Conservation (phyloP, 148 eudicot genomes). For the Vaccinium darrowii region DNA sequence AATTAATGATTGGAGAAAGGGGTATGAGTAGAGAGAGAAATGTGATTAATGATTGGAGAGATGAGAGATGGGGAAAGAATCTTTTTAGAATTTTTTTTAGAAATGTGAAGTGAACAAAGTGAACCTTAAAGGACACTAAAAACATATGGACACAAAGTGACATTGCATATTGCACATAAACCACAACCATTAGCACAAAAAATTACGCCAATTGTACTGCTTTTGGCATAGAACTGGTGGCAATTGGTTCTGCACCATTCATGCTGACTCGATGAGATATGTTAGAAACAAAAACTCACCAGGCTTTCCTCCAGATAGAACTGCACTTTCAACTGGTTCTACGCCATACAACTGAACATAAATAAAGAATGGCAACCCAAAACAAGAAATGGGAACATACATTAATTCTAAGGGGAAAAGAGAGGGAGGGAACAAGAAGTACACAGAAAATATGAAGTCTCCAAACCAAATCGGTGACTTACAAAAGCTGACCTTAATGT, state of each 20-base stretch:
- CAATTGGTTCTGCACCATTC: not conserved
- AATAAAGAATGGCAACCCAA: not conserved
- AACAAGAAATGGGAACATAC: not conserved
- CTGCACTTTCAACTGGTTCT: conserved; percentile 87
- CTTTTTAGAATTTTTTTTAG: too few relatives aligned
- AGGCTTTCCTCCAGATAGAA: conserved; percentile 70
- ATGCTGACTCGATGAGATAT: not conserved
- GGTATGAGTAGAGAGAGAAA: too few relatives aligned
- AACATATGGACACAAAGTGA: not conserved
- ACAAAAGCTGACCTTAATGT: conserved; percentile 58
- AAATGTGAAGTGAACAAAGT: too few relatives aligned
- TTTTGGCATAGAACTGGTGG: not conserved
- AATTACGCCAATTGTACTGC: not conserved
- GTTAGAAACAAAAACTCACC: conserved; percentile 42
- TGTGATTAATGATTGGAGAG: too few relatives aligned
- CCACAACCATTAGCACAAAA: not conserved
- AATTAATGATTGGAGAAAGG: too few relatives aligned
- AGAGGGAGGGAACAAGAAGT: not conserved
- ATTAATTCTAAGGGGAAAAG: not conserved
- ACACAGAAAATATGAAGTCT: not conserved
- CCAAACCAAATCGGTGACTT: not conserved
- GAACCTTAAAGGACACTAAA: not conserved
- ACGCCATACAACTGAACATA: conserved; percentile 57
- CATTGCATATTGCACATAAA: not conserved
- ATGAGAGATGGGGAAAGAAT: too few relatives aligned